Conservation (phyloP, 306 rosid genomes). For the Lathyrus sativus region DNA sequence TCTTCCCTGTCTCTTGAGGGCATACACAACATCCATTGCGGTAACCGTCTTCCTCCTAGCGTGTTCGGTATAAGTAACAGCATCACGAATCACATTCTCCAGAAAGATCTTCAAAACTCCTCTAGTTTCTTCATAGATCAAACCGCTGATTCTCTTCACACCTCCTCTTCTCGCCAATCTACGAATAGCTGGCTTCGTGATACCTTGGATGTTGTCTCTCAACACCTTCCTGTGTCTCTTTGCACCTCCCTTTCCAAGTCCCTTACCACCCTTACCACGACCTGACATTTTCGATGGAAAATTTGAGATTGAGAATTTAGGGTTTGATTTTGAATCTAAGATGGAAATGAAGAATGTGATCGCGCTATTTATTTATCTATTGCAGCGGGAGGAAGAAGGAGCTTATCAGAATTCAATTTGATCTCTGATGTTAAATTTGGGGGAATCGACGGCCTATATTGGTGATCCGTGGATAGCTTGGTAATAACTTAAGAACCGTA, state of each 20-base stretch:
- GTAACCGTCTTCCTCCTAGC: neutral
- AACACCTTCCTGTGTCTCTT: no score
- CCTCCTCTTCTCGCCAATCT: no score
- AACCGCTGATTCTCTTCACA: no score
- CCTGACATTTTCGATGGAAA: neutral
- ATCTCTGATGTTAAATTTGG: neutral
- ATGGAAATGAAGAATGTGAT: neutral
- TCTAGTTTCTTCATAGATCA: no score
- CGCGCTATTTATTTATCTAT: neutral
- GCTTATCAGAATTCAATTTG: no score
- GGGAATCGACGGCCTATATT: neutral
- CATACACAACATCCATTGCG: neutral
- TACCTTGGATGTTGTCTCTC: no score
- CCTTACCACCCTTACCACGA: neutral
- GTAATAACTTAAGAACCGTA: neutral
- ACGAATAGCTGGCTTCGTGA: no score
- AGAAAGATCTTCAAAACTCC: no score
- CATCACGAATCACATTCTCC: no score
- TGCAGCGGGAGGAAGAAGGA: neutral
- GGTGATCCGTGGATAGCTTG: neutral
- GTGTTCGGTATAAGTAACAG: no score
- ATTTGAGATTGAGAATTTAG: neutral
- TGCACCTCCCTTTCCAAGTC: no score
- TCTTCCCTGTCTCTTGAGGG: neutral
- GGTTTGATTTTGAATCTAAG: neutral